These are phyloP conservation scores for Microcos paniculata DNA, from an alignment of 345 rosid genomes.

Conservation along the genomic window DNA sequence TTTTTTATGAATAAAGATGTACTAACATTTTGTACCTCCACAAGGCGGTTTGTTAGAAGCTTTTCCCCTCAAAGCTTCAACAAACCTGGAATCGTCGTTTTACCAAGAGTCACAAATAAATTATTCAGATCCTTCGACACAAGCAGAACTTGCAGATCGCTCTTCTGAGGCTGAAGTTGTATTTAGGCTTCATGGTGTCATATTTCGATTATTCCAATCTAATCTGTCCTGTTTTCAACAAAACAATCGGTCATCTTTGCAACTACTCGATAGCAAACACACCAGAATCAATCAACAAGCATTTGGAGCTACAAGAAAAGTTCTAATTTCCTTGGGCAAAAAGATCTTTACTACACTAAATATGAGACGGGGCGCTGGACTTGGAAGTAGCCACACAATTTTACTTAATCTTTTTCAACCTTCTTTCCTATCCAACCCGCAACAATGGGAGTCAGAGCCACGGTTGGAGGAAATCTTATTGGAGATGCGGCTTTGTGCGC, in stretches of 20 bases:
- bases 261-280: neutral
- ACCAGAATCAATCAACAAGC: neutral
- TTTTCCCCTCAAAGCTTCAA: neutral
- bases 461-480: constrained; percentile 86
- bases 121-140: no score
- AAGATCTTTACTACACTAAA: no score
- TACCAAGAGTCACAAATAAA: no score
- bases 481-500: constrained; percentile 99
- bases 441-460: constrained; percentile 87
- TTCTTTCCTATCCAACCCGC: constrained; percentile 90
- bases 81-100: neutral
- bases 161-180: neutral
- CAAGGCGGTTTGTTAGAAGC: neutral
- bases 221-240: no score
- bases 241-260: neutral
- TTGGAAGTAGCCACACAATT: neutral
- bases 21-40: neutral
- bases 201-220: no score
- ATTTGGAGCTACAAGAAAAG: neutral
- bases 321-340: neutral
- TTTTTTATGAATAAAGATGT: neutral
- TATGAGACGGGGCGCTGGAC: neutral
- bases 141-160: no score
- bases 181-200: neutral
- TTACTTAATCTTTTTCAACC: constrained; percentile 51